A percentile compares a stretch with the other conserved stretches of the same genome.
Conservation (phyloP, 768 basidiomycete species). For the Podaxis mareebaensis region DNA sequence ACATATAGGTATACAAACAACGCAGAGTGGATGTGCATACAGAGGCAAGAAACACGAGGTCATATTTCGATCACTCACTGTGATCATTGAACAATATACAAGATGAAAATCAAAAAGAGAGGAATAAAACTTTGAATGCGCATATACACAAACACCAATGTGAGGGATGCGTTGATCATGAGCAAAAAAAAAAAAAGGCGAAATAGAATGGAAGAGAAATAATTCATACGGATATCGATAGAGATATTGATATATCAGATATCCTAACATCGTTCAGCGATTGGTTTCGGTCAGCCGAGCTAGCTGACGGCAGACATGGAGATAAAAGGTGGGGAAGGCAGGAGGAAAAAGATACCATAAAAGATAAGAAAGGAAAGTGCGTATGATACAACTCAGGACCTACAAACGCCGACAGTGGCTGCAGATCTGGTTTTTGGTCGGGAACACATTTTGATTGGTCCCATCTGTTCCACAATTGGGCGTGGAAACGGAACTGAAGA, state of each 20-base stretch:
- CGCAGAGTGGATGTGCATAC: background rate
- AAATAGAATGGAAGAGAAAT: background rate
- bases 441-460: no score
- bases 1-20: background rate
- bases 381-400: background rate
- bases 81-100: background rate
- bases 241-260: background rate
- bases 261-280: background rate
- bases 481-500: no score
- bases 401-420: background rate
- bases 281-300: no score
- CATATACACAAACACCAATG: background rate
- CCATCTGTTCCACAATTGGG: background rate
- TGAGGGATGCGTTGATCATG: background rate
- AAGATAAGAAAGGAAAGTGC: background rate
- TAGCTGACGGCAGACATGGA: no score
- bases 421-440: background rate
- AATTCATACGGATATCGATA: background rate
- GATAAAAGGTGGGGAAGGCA: background rate
- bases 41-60: background rate
- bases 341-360: background rate
- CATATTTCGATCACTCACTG: no score
- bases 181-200: no score
- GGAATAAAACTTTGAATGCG: background rate
- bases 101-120: background rate